Percentiles rank a stretch among this genome's conserved stretches.
phyloP scores from a whole-genome alignment of 2,329 filamentous ascomycete species.

The Fusarium sororula region DNA sequence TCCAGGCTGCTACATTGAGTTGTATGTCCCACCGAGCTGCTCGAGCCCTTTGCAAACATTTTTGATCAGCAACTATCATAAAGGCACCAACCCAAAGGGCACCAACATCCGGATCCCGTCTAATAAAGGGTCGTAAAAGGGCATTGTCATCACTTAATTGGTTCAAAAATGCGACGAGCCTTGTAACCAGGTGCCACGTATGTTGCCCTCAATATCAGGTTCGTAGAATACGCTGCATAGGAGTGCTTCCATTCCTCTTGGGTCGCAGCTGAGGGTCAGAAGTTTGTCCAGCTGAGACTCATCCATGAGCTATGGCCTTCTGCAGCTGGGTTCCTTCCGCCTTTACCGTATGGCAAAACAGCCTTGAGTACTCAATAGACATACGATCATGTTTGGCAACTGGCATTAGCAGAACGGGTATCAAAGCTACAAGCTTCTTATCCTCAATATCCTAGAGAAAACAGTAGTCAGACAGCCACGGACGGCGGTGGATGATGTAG shows the following conservation, averaged over 20 bases:
- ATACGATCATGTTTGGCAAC: background rate
- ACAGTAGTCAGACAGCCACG: background rate
- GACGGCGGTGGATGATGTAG: background rate
- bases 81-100: background rate
- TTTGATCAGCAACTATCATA: background rate
- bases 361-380: background rate
- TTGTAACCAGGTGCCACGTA: background rate
- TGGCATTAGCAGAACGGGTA: background rate
- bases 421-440: background rate
- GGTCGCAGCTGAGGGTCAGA: background rate
- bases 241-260: background rate
- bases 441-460: fast-evolving
- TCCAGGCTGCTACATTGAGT: background rate
- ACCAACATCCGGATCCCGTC: background rate
- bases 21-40: background rate
- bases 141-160: background rate
- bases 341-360: too few relatives aligned
- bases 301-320: background rate
- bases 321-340: background rate
- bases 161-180: background rate
- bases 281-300: background rate
- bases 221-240: background rate
- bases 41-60: background rate
- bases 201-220: background rate
- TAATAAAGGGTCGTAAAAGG: background rate